These are phyloP conservation scores for Lycium barbarum DNA, from an alignment of 257 asterid genomes.

Conservation along the genomic window DNA sequence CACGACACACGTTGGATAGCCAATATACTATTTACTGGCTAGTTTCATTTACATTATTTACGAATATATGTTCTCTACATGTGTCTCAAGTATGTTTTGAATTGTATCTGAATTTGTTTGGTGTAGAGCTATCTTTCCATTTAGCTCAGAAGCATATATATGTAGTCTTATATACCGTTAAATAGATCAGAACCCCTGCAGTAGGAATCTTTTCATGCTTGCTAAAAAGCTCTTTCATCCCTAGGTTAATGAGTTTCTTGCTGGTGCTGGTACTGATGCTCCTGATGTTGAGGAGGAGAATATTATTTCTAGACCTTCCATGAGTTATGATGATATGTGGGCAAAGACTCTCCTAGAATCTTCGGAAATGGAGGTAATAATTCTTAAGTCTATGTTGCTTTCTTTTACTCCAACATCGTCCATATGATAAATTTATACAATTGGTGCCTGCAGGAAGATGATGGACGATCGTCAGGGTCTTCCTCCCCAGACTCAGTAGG, in stretches of 20 bases:
- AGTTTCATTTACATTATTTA: not conserved
- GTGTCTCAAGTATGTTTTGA: conserved; percentile 21
- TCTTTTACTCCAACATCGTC: conserved; percentile 17
- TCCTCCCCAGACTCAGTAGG: conserved; percentile 97
- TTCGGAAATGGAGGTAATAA: conserved; percentile 77
- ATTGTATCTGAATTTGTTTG: conserved; percentile 27
- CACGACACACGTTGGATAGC: conserved; percentile 2
- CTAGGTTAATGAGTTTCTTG: conserved; percentile 94
- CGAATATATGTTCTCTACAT: conserved; percentile 6
- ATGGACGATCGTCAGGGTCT: conserved; percentile 92
- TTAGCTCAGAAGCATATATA: not conserved
- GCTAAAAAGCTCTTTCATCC: conserved; percentile 6
- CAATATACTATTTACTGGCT: conserved; percentile 9
- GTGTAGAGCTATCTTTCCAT: not conserved
- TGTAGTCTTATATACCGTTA: not conserved
- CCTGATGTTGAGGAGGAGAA: conserved; percentile 99
- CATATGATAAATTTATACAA: not conserved
- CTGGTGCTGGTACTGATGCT: conserved; percentile 99
- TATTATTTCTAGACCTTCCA: conserved; percentile 84
- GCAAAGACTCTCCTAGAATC: conserved; percentile 97
- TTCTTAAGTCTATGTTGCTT: conserved; percentile 31
- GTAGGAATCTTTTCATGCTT: conserved; percentile 14
- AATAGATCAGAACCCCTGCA: not conserved
- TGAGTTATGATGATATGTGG: conserved; percentile 99
- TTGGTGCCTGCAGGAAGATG: conserved; percentile 71